These are phyloP conservation scores for Pleurotus platypus DNA, from an alignment of 768 basidiomycete genomes.

Conservation along the genomic window DNA sequence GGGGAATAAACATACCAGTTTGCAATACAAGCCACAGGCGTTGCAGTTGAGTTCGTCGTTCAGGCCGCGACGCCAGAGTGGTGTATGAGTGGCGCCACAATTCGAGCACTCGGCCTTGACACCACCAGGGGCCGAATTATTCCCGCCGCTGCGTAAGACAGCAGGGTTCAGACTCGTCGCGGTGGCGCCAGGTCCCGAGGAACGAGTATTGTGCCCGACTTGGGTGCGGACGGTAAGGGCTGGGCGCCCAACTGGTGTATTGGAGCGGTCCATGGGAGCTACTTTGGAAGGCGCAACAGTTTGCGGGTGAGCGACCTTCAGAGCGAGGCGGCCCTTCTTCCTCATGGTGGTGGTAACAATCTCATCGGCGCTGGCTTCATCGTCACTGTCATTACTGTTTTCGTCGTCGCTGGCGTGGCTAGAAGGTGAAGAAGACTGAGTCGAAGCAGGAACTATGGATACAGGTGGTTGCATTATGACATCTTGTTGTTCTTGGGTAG, in stretches of 20 bases:
- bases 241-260: conserved; percentile 44
- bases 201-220: conserved; percentile 38
- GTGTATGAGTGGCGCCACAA: conserved; percentile 86
- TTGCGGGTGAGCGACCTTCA: conserved; percentile 43
- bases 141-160: conserved; percentile 26
- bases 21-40: conserved; percentile 85
- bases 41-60: conserved; percentile 91
- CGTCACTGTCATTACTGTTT: conserved; percentile 29
- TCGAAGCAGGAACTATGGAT: conserved; percentile 8
- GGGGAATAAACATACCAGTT: conserved; percentile 50
- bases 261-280: conserved; percentile 47
- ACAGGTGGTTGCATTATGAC: conserved; percentile 14
- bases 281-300: conserved; percentile 59
- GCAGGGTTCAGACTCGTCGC: conserved; percentile 53
- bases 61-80: conserved; percentile 81
- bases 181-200: conserved; percentile 63
- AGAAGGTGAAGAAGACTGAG: conserved; percentile 12
- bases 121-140: conserved; percentile 47
- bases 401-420: conserved; percentile 21
- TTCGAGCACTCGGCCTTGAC: conserved; percentile 85
- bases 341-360: conserved; percentile 12
- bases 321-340: conserved; percentile 13
- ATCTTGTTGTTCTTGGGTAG: conserved; percentile 16
- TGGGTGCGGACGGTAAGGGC: conserved; percentile 62
- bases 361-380: conserved; percentile 29